These are phyloP conservation scores for Quercus dentata DNA, from an alignment of 306 rosid genomes.

Conservation along the genomic window DNA sequence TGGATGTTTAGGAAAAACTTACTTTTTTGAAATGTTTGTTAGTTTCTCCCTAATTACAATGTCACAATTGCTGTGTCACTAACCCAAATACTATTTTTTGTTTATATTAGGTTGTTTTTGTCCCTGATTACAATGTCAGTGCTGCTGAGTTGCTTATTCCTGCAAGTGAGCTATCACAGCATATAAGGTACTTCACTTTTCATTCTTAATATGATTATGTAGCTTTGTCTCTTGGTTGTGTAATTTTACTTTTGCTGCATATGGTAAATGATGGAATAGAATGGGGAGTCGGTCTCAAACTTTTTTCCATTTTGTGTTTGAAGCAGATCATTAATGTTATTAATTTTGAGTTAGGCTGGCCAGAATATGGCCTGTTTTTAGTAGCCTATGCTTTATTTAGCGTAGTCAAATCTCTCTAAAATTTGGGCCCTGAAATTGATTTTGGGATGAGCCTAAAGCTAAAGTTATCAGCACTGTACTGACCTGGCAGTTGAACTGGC, in stretches of 20 bases:
- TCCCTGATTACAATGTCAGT: slow-evolving; percentile 97
- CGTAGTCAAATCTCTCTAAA: not conserved
- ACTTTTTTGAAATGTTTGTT: not conserved
- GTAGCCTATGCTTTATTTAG: not conserved
- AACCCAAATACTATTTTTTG: not conserved
- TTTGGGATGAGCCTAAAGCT: not conserved
- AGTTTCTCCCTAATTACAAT: not conserved
- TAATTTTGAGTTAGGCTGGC: not conserved
- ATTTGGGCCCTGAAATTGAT: not conserved
- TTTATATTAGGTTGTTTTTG: slow-evolving; percentile 69
- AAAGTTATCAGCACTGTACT: no score
- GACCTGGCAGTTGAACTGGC: no score
- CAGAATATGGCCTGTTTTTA: not conserved
- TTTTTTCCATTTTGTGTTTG: not conserved
- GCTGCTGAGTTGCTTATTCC: slow-evolving; percentile 94
- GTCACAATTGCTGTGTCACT: not conserved
- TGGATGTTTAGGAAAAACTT: not conserved
- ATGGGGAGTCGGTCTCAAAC: not conserved
- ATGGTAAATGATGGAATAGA: not conserved
- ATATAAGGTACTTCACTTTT: slow-evolving; percentile 62
- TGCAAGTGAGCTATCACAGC: slow-evolving; percentile 96
- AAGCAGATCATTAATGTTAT: not conserved
- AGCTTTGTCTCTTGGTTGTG: slow-evolving; percentile 11
- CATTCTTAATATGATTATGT: slow-evolving; percentile 12
- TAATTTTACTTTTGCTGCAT: not conserved